Percentiles rank a stretch among this genome's conserved stretches.
These are phyloP conservation scores for Loxodes magnus DNA, from an alignment of 73 alveolate species.

Conservation along the genomic window DNA sequence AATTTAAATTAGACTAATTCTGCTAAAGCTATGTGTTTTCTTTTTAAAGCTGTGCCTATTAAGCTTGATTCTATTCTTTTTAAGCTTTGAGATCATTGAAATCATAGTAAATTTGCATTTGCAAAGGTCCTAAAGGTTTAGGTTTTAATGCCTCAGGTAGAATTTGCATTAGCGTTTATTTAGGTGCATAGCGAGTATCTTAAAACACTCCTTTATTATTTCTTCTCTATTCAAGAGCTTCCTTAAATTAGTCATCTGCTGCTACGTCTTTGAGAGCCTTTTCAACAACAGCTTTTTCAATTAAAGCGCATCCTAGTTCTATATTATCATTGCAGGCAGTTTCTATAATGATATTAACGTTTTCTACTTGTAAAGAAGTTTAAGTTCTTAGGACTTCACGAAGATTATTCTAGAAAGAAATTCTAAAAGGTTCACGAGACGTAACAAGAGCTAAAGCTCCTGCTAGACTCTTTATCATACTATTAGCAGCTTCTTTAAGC, in stretches of 20 bases:
- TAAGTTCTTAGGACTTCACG: slow-evolving; percentile 29
- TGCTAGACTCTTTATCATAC: slow-evolving; percentile 73
- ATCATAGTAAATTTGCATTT: slow-evolving; percentile 67
- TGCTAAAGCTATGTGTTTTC: no score
- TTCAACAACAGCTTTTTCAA: slow-evolving; percentile 72
- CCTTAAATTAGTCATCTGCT: slow-evolving; percentile 65
- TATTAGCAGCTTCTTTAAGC: slow-evolving; percentile 74
- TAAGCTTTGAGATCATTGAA: no score
- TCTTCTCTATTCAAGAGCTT: slow-evolving; percentile 77
- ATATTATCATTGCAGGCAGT: slow-evolving; percentile 42
- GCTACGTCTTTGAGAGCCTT: slow-evolving; percentile 79
- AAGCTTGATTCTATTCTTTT: no score
- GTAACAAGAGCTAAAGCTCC: slow-evolving; percentile 95
- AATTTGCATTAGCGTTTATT: slow-evolving; percentile 30
- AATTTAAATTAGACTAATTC: no score
- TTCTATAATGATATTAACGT: slow-evolving; percentile 9
- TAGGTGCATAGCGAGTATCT: slow-evolving; percentile 38
- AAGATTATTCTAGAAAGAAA: slow-evolving; percentile 59
- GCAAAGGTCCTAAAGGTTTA: slow-evolving; percentile 53
- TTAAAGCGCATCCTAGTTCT: slow-evolving; percentile 88
- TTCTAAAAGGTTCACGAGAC: slow-evolving; percentile 91
- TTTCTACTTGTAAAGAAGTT: slow-evolving; percentile 4
- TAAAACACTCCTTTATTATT: slow-evolving; percentile 27
- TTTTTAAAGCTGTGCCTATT: no score
- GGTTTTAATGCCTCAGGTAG: slow-evolving; percentile 87